Percentiles rank a stretch among this genome's conserved stretches.
phyloP scores from a whole-genome alignment of 306 rosid genomes.

The Mimosa pudica region DNA sequence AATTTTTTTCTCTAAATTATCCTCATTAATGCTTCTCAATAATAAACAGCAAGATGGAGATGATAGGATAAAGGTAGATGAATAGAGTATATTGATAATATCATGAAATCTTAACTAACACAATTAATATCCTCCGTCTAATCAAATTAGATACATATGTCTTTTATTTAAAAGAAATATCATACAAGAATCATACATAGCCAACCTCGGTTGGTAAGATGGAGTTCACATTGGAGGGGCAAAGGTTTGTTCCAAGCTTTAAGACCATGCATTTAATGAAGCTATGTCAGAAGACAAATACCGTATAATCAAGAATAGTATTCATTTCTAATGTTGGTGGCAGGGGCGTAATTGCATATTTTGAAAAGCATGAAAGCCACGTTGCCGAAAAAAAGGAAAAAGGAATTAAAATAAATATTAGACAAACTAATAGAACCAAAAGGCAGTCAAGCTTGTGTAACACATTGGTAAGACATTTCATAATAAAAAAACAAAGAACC shows the following conservation, averaged over 20 bases:
- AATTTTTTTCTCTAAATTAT: too few relatives aligned
- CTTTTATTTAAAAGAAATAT: too few relatives aligned
- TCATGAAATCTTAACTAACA: too few relatives aligned
- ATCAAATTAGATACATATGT: too few relatives aligned
- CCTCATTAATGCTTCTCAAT: too few relatives aligned
- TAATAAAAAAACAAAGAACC: too few relatives aligned
- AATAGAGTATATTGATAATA: too few relatives aligned
- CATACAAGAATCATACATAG: background rate
- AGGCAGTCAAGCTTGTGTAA: background rate
- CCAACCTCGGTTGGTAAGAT: background rate
- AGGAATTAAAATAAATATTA: constrained; percentile 6
- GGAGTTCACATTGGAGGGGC: background rate
- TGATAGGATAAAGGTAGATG: too few relatives aligned
- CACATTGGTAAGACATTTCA: too few relatives aligned
- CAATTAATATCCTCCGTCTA: too few relatives aligned
- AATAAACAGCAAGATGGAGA: too few relatives aligned
- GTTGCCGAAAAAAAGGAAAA: too few relatives aligned
- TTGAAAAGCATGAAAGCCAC: background rate
- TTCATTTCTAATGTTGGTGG: background rate
- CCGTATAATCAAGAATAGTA: background rate
- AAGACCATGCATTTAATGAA: background rate
- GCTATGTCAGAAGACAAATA: background rate
- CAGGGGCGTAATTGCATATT: background rate
- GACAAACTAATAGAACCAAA: background rate
- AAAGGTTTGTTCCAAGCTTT: background rate